phyloP scores from a whole-genome alignment of 2,329 filamentous ascomycete genomes.

The Teratosphaeria viscida region DNA sequence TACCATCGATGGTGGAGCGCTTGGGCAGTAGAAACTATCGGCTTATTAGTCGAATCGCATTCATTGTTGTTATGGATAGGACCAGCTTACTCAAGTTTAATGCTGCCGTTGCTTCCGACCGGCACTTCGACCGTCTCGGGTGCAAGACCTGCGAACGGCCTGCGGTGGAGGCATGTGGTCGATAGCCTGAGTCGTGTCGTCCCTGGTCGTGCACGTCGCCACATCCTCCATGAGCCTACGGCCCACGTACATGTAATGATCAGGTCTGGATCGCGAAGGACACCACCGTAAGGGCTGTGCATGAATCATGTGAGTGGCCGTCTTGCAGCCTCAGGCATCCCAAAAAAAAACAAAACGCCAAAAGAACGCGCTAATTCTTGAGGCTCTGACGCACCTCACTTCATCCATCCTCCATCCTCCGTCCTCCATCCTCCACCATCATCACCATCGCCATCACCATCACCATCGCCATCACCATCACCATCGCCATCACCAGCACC shows the following conservation, averaged over 20 bases:
- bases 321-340: not conserved
- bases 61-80: too few species aligned
- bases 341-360: too few species aligned
- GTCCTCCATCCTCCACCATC: not conserved
- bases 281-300: not conserved
- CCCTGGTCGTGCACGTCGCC: not conserved
- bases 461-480: not conserved
- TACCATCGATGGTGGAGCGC: not conserved
- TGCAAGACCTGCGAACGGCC: not conserved
- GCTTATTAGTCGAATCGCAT: not conserved
- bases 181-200: not conserved
- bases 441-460: not conserved
- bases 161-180: not conserved
- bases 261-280: too few species aligned
- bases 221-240: not conserved
- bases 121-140: not conserved
- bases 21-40: not conserved
- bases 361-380: too few species aligned
- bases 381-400: not conserved
- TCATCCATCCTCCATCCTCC: too few species aligned
- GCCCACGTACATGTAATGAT: too few species aligned
- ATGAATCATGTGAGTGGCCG: not conserved
- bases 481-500: too few species aligned
- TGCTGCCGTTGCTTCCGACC: slow-evolving; percentile 29
- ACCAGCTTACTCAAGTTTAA: slow-evolving; percentile 29